Evolutionary conservation across 2,329 filamentous ascomycete species (phyloP), one percentile per base, ranked within the genome.

Genomic region (Colletotrichum sansevieriae): DNA sequence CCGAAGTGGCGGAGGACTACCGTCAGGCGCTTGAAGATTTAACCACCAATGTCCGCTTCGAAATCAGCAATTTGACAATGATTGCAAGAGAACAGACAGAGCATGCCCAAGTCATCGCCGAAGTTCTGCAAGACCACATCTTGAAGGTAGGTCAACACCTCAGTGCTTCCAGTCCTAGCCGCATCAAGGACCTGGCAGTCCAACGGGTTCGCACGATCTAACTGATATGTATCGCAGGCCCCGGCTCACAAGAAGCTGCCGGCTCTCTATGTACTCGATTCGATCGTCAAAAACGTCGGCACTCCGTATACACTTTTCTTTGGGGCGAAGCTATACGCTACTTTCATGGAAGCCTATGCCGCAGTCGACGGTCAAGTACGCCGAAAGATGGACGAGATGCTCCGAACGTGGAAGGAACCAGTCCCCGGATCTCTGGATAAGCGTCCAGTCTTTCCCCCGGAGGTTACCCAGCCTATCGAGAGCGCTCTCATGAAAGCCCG

Each of bases 21-120:
- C 93, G 92, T 79, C 92, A 94, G 77, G 96, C 95, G 63, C 85
- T 99, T 78, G 93, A 97, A 82, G 95, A 98, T 80, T 86, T 99
- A 76, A 93, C 92, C 73, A 88, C 91, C 78, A 98, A 98, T 83
- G 93, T 94, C 82, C 91, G 94, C 77, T 94, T 94, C 81, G 95
- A 98, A 82, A 99, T 99, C 80, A 95, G 92, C 85, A 98, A 97
- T 82, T 83, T 99, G 82, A 99, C 96, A 71, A 90, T 97, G 79
- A 98, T 99, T 81, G 96, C 96, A 69, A 94, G 97, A 80, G 96
- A 99, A 81, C 97, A 97, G 76, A 98, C 95, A 73, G 94, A 97
- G 81, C 92, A 98, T 84, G 96, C 96, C 41, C 89, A 97, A 79
- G 93, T 92, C 72, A 98, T 99, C 75, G 95, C 96, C 18, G 90